These are phyloP conservation scores for Avena insularis DNA, from an alignment of 176 grass and related monocot species.

Conservation along the genomic window DNA sequence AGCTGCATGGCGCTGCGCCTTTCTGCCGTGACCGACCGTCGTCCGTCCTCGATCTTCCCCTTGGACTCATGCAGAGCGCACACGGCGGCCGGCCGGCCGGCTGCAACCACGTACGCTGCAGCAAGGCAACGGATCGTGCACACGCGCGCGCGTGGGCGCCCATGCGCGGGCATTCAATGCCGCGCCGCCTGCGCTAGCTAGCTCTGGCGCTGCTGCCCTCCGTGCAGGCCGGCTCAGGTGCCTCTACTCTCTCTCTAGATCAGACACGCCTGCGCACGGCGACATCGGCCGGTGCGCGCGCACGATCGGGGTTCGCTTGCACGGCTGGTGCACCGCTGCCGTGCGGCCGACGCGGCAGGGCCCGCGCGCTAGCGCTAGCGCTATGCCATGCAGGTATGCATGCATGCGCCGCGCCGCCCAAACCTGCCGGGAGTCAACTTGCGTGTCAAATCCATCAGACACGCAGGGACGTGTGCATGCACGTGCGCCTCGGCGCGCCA, in stretches of 20 bases:
- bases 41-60: neutral
- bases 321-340: slow-evolving; percentile 38
- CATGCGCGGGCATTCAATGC: slow-evolving; percentile 26
- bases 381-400: neutral
- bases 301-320: slow-evolving; percentile 25
- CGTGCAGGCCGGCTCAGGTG: slow-evolving; percentile 30
- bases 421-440: slow-evolving; percentile 21
- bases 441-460: neutral
- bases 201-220: neutral
- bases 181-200: slow-evolving; percentile 5
- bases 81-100: neutral
- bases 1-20: neutral
- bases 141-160: slow-evolving; percentile 22
- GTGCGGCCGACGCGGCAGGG: slow-evolving; percentile 18
- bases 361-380: slow-evolving; percentile 2
- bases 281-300: neutral
- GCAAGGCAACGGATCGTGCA: neutral
- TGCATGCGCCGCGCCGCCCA: slow-evolving; percentile 16
- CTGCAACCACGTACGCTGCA: neutral
- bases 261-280: neutral
- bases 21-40: neutral
- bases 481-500: neutral
- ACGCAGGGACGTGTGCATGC: neutral
- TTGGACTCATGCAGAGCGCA: neutral
- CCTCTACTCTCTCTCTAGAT: slow-evolving; percentile 1